Percentiles rank a stretch among this genome's conserved stretches.
phyloP scores from a whole-genome alignment of 108 stramenopile genomes.

The Nannochloropsis oceanica region DNA sequence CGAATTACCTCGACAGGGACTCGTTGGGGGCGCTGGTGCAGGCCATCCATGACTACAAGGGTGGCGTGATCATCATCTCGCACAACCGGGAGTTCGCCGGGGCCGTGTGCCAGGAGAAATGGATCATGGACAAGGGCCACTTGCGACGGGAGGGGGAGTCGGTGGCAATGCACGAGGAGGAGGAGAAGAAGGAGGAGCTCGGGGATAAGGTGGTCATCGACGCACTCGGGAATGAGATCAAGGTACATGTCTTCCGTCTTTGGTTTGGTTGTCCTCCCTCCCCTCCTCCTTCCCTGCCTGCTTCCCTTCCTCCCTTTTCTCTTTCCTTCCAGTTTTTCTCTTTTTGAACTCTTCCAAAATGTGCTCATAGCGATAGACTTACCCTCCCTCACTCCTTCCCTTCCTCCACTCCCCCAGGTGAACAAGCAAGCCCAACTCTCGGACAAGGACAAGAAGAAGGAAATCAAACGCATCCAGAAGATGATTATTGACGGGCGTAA shows the following conservation, averaged over 20 bases:
- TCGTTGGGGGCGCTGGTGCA: slow-evolving; percentile 77
- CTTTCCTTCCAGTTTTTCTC: too few relatives aligned
- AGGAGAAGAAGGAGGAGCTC: slow-evolving; percentile 56
- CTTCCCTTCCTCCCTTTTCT: too few relatives aligned
- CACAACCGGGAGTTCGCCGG: slow-evolving; percentile 90
- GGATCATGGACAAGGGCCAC: slow-evolving; percentile 68
- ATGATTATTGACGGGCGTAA: slow-evolving; percentile 82
- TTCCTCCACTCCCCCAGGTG: background rate
- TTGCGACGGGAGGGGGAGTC: slow-evolving; percentile 90
- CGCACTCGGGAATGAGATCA: slow-evolving; percentile 90
- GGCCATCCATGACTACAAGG: slow-evolving; percentile 84
- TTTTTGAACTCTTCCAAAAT: too few relatives aligned
- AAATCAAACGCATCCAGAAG: slow-evolving; percentile 85
- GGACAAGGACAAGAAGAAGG: slow-evolving; percentile 92
- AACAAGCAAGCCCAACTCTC: slow-evolving; percentile 87
- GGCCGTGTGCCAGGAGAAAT: slow-evolving; percentile 83
- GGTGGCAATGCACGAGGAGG: slow-evolving; percentile 59
- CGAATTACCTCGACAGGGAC: slow-evolving; percentile 95
- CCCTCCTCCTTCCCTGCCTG: too few relatives aligned
- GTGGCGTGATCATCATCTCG: slow-evolving; percentile 94
- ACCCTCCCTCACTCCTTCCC: too few relatives aligned
- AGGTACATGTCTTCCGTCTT: slow-evolving; percentile 47
- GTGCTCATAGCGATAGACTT: too few relatives aligned
- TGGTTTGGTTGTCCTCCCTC: too few relatives aligned
- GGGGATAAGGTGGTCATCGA: slow-evolving; percentile 93